Base-by-base conservation (phyloP, 1,139 yeast genomes). In the Debaryomyces udenii region DNA sequence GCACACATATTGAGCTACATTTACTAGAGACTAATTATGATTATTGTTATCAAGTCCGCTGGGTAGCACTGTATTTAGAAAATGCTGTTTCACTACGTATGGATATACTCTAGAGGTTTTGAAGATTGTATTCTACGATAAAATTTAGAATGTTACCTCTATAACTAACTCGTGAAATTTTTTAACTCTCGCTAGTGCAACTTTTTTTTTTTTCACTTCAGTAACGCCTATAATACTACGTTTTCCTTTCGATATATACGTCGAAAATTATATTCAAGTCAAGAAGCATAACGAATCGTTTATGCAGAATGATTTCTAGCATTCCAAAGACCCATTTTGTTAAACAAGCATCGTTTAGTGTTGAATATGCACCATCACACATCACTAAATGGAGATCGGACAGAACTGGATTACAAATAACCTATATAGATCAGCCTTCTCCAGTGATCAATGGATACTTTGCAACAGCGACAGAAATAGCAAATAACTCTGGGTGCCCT, bases 391-490 rank as follows among this genome's bases (percentile, higher is more conserved):
- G 94, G 94, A 67, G 70, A 40, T 86, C 95, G 1, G 51, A 62
- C 14, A 72, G 93, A 43, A 89, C 98, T 0, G 96, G 96, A 0
- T 74, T 93, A 26, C 94, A 87, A 59, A 65, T 91, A 26, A 84
- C 86, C 6, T 77, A 88, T 50, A 74, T 93, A 35, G 76, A 85
- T 57, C 88, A 86, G 55, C 84, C 90, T 13, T 83, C 96, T 2
- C 98, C 99, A 1, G 75, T 90, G 24, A 97, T 94, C 4, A 82
- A 84, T 56, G 99, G 99, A 9, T 86, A 86, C 59, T 90, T 94
- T 61, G 94, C 96, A 0, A 96, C 93, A 5, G 97, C 96, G 10
- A 90, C 98, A 0, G 98, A 93, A 59, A 87, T 89, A 41, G 70
- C 75, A 22, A 81, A 88, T 58, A 94, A 91, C 60, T 80, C 93